Conservation (phyloP, 116 monocot genomes). For the Zostera marina region DNA sequence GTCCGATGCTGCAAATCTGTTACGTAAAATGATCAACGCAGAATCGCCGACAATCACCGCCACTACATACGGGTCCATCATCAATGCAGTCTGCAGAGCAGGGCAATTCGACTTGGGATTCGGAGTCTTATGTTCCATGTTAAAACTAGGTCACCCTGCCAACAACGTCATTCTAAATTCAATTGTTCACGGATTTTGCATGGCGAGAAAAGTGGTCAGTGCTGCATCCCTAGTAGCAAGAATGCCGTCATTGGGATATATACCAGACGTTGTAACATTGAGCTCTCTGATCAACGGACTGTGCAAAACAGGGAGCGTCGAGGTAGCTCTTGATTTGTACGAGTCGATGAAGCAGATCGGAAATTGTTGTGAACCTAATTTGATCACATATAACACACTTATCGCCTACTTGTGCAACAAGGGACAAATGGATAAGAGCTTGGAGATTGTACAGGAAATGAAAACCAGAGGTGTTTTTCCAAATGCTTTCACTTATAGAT, state of each 20-base stretch:
- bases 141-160: background rate
- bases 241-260: conserved; percentile 6
- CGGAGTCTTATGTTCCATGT: conserved; percentile 6
- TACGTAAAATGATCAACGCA: conserved; percentile 12
- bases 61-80: conserved; percentile 16
- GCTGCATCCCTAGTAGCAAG: conserved; percentile 9
- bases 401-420: conserved; percentile 6
- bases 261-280: conserved; percentile 18
- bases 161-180: conserved; percentile 15
- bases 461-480: conserved; percentile 19
- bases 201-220: conserved; percentile 2
- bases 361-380: conserved; percentile 7
- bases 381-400: conserved; percentile 27
- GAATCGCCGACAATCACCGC: conserved; percentile 4
- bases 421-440: conserved; percentile 9
- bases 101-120: conserved; percentile 7
- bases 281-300: conserved; percentile 16
- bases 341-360: conserved; percentile 6
- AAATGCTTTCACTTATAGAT: background rate
- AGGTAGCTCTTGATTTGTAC: conserved; percentile 1
- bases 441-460: conserved; percentile 23
- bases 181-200: conserved; percentile 19
- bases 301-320: conserved; percentile 5
- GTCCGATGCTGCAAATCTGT: conserved; percentile 6
- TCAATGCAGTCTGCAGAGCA: conserved; percentile 10